Conservation (phyloP, 148 eudicot species). For the Dysphania ambrosioides region DNA sequence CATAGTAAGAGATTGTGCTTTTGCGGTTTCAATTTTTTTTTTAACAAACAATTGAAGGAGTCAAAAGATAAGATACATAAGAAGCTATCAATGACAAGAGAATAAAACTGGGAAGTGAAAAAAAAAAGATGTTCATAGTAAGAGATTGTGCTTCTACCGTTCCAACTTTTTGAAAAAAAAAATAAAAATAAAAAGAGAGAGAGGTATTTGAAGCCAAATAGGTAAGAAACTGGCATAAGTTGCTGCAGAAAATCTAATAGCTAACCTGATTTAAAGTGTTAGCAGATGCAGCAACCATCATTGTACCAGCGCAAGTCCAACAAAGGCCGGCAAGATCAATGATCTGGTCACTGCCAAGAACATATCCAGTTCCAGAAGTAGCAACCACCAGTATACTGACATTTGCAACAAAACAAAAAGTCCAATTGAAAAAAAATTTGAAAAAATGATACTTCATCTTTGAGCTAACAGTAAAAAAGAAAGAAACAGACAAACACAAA, state of each 20-base stretch:
- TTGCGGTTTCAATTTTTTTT: too few relatives aligned
- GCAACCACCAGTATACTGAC: slow-evolving; percentile 95
- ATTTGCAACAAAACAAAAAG: slow-evolving; percentile 2
- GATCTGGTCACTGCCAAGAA: slow-evolving; percentile 81
- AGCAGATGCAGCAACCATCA: slow-evolving; percentile 98
- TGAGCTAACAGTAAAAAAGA: not conserved
- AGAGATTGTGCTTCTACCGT: too few relatives aligned
- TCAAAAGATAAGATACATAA: too few relatives aligned
- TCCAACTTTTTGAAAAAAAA: too few relatives aligned
- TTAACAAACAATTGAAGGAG: too few relatives aligned
- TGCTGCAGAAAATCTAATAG: not conserved
- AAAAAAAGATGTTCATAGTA: too few relatives aligned
- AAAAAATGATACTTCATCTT: not conserved
- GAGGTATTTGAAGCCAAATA: not conserved
- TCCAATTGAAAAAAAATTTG: not conserved
- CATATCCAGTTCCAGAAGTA: slow-evolving; percentile 94
- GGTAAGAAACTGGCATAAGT: not conserved
- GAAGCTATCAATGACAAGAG: too few relatives aligned
- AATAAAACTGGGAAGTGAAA: too few relatives aligned
- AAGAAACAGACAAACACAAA: not conserved
- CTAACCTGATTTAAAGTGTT: slow-evolving; percentile 94
- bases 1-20: not conserved
- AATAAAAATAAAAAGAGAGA: too few relatives aligned
- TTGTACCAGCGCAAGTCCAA: slow-evolving; percentile 94
- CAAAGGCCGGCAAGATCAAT: slow-evolving; percentile 84